Evolutionary conservation across 1,139 yeast species (phyloP).

Genomic region (Diutina neorugosa): DNA sequence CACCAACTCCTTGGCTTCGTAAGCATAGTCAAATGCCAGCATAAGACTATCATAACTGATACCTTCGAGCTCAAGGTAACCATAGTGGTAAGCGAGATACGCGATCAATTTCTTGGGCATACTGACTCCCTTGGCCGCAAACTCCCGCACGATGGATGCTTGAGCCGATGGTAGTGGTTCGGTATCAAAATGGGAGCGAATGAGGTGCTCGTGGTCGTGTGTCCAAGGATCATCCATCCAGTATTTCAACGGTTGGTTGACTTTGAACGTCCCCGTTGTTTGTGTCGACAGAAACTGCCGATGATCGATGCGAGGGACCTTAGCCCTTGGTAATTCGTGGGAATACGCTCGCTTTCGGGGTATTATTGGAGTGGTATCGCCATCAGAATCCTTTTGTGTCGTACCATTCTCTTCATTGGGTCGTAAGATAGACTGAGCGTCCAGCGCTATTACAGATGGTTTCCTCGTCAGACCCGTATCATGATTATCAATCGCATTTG

Average conservation of each 20-base stretch:
- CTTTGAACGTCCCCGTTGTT: too few relatives aligned
- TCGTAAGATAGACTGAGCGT: too few relatives aligned
- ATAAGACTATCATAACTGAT: not conserved
- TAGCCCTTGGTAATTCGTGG: too few relatives aligned
- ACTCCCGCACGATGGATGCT: not conserved
- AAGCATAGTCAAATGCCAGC: constrained; percentile 3
- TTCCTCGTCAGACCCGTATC: not conserved
- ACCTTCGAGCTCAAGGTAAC: not conserved
- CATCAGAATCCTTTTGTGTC: too few relatives aligned
- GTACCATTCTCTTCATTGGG: too few relatives aligned
- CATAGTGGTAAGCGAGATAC: not conserved
- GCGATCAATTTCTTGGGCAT: not conserved
- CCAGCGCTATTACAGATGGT: too few relatives aligned
- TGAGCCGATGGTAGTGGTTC: not conserved
- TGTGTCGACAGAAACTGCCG: too few relatives aligned
- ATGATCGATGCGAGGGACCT: too few relatives aligned
- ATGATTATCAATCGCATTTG: not conserved
- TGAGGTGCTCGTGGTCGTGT: not conserved
- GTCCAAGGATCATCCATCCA: not conserved
- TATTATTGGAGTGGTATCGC: too few relatives aligned
- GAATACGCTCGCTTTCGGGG: too few relatives aligned
- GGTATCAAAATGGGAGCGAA: not conserved
- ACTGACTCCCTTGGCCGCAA: not conserved
- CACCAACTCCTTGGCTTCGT: not conserved
- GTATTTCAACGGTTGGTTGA: too few relatives aligned